Conservation (phyloP, 2,329 filamentous ascomycete genomes). For the Arachnopeziza araneosa region DNA sequence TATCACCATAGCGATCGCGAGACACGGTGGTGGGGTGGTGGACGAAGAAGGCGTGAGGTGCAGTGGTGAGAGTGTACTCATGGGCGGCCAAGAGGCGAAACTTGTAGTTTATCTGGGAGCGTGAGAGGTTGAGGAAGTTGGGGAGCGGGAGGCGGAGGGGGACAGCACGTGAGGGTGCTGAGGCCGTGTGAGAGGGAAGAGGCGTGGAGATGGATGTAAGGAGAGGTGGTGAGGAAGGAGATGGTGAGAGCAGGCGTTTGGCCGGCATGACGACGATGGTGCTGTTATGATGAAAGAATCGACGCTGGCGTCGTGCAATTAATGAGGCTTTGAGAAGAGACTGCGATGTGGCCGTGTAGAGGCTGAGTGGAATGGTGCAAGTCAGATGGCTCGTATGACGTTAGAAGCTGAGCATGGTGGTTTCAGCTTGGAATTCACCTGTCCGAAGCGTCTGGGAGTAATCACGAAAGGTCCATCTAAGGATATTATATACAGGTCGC, state of each 20-base stretch:
- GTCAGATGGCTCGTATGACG: background rate
- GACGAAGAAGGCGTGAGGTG: slow-evolving; percentile 3
- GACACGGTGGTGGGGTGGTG: slow-evolving; percentile 16
- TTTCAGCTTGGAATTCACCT: background rate
- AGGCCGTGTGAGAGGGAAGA: background rate
- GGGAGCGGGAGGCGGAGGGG: background rate
- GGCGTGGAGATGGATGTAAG: background rate
- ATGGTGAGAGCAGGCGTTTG: background rate
- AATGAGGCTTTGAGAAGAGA: background rate
- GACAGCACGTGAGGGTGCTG: background rate
- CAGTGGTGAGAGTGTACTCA: slow-evolving; percentile 1
- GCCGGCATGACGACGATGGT: background rate
- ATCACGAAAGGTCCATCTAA: background rate
- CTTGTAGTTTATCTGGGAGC: background rate
- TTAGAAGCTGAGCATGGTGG: background rate
- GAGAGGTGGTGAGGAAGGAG: background rate
- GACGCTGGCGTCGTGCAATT: background rate
- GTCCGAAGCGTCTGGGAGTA: background rate
- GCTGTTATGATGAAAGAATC: background rate
- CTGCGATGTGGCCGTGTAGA: background rate
- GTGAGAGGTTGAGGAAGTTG: background rate
- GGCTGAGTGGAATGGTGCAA: background rate
- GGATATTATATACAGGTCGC: too few species aligned
- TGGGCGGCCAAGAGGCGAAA: slow-evolving; percentile 7
- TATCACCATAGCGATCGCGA: slow-evolving; percentile 80